Conservation (phyloP, 352 stramenopile species). For the Saprolegnia diclina region DNA sequence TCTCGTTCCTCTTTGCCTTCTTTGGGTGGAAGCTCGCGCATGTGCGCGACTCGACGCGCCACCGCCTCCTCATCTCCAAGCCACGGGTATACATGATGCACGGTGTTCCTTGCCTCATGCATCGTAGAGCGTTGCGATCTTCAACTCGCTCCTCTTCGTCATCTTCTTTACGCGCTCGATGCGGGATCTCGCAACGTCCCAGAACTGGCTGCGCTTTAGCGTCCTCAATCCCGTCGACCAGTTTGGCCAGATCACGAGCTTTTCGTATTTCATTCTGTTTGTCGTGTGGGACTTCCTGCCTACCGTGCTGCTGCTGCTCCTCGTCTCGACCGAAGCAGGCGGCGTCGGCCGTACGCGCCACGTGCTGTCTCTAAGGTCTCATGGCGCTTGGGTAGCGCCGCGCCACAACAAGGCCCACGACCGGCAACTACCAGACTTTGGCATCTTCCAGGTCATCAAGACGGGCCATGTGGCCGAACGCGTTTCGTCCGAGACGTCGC, state of each 20-base stretch:
- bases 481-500: constrained; percentile 24
- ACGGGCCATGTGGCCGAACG: constrained; percentile 32
- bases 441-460: constrained; percentile 86
- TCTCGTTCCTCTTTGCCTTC: constrained; percentile 74
- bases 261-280: constrained; percentile 78
- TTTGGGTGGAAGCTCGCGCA: constrained; percentile 84
- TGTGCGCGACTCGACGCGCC: constrained; percentile 72
- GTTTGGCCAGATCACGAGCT: constrained; percentile 72
- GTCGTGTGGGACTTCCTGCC: constrained; percentile 85
- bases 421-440: constrained; percentile 71
- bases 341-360: constrained; percentile 56
- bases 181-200: constrained; percentile 69
- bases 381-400: not conserved
- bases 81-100: constrained; percentile 43
- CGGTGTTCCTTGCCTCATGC: not conserved
- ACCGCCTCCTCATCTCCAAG: constrained; percentile 63
- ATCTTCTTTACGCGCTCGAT: constrained; percentile 80
- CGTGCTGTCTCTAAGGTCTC: not conserved
- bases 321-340: constrained; percentile 77
- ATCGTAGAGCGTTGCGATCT: constrained; percentile 60
- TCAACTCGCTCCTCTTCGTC: constrained; percentile 70
- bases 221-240: constrained; percentile 85
- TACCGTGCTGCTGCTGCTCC: constrained; percentile 67
- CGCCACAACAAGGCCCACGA: constrained; percentile 30
- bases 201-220: constrained; percentile 72